Conservation (phyloP, 1,284 basidiomycete species). For the Moniliophthora roreri region DNA sequence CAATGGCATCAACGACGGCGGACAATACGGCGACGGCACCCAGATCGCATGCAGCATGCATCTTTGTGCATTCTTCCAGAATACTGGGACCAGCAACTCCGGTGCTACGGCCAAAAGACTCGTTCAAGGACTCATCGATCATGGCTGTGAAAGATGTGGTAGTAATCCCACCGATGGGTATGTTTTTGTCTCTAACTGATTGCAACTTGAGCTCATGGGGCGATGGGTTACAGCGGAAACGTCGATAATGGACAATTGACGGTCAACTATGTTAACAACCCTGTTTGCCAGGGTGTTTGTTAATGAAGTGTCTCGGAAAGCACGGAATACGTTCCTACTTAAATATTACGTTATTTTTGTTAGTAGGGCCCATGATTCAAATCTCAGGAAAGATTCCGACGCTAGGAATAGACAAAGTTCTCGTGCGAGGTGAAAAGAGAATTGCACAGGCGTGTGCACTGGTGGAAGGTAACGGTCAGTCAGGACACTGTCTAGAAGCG, state of each 20-base stretch:
- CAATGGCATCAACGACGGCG: neutral
- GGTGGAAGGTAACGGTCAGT: too few relatives aligned
- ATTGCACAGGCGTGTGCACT: too few relatives aligned
- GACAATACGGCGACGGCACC: constrained; percentile 1
- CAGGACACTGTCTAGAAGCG: too few relatives aligned
- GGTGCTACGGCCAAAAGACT: neutral
- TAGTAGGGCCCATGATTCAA: too few relatives aligned
- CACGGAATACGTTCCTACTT: too few relatives aligned
- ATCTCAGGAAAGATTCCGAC: too few relatives aligned
- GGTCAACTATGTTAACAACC: neutral
- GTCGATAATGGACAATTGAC: neutral
- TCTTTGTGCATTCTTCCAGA: constrained; percentile 4
- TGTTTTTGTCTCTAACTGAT: neutral
- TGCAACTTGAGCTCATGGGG: neutral
- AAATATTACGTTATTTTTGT: too few relatives aligned
- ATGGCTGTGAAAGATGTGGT: neutral
- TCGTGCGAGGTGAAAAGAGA: too few relatives aligned
- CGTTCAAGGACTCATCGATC: constrained; percentile 1
- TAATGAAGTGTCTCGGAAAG: neutral
- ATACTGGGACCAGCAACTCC: neutral
- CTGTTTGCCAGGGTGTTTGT: neutral
- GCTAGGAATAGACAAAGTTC: too few relatives aligned
- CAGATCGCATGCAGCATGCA: neutral
- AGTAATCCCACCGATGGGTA: neutral
- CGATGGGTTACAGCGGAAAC: neutral